A percentile compares a stretch with the other conserved stretches of the same genome.
phyloP scores from a whole-genome alignment of 2,329 filamentous ascomycete species.

The Ophiostoma quercus region DNA sequence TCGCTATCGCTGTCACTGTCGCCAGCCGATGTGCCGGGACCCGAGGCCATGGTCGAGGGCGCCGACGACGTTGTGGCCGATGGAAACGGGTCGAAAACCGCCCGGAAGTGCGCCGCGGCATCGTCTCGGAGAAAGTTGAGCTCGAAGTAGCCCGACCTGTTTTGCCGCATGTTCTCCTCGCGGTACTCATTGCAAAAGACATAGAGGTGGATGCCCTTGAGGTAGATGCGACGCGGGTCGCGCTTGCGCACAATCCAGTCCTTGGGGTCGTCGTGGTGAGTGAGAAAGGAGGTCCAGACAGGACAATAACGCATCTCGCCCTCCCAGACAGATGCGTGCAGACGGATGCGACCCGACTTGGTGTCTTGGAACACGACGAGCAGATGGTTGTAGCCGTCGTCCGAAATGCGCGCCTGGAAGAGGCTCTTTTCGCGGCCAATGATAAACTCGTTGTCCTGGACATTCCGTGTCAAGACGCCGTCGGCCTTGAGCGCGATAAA shows the following conservation, averaged over 20 bases:
- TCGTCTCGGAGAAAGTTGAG: slow-evolving; percentile 45
- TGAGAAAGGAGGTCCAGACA: slow-evolving; percentile 61
- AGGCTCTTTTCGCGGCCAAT: slow-evolving; percentile 47
- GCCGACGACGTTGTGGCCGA: neutral
- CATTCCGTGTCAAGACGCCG: slow-evolving; percentile 41
- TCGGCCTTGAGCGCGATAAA: slow-evolving; percentile 54
- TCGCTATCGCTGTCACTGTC: slow-evolving; percentile 7
- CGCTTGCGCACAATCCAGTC: slow-evolving; percentile 49
- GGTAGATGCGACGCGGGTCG: slow-evolving; percentile 42
- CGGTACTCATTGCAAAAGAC: slow-evolving; percentile 55
- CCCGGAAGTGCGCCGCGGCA: slow-evolving; percentile 39
- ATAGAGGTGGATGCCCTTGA: slow-evolving; percentile 53
- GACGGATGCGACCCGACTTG: slow-evolving; percentile 45
- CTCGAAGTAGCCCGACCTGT: slow-evolving; percentile 46
- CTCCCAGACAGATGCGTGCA: slow-evolving; percentile 53
- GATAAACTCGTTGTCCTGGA: slow-evolving; percentile 43
- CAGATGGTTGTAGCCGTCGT: slow-evolving; percentile 50
- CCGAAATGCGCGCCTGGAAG: slow-evolving; percentile 51
- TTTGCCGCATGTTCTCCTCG: slow-evolving; percentile 48
- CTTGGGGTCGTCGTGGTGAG: slow-evolving; percentile 34
- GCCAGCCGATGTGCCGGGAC: neutral
- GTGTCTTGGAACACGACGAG: slow-evolving; percentile 51
- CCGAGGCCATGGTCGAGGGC: neutral
- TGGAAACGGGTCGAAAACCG: slow-evolving; percentile 36
- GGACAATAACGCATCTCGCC: slow-evolving; percentile 51